Evolutionary conservation across 768 basidiomycete genomes (phyloP).

Genomic region (Hericium erinaceus): DNA sequence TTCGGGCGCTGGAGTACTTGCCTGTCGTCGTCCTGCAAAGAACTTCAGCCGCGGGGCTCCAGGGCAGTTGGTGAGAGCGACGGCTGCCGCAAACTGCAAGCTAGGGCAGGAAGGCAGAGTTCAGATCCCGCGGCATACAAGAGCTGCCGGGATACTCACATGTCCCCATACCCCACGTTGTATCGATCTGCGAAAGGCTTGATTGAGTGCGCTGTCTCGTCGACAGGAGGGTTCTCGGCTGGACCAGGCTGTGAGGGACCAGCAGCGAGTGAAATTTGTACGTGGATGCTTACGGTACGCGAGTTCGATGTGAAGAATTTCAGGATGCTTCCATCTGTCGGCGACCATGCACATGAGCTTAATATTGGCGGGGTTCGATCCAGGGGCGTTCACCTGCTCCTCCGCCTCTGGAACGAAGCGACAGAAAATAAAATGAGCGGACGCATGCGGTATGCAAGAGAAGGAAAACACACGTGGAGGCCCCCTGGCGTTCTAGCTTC

Average conservation of each 20-base stretch:
- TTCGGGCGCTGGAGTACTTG: slow-evolving; percentile 21
- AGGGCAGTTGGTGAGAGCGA: slow-evolving; percentile 29
- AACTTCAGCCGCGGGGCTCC: slow-evolving; percentile 31
- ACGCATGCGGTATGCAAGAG: not conserved
- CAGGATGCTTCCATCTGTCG: slow-evolving; percentile 16
- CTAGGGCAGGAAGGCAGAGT: slow-evolving; percentile 10
- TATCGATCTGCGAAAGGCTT: slow-evolving; percentile 8
- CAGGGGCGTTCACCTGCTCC: not conserved
- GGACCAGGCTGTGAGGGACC: not conserved
- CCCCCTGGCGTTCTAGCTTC: not conserved
- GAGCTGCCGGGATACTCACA: slow-evolving; percentile 1
- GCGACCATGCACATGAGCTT: not conserved
- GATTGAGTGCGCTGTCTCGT: not conserved
- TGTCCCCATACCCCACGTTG: slow-evolving; percentile 8
- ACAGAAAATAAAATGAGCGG: not conserved
- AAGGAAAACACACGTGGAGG: not conserved
- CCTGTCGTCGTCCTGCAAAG: slow-evolving; percentile 26
- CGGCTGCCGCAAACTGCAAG: slow-evolving; percentile 28
- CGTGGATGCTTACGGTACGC: slow-evolving; percentile 2
- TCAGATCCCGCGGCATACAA: not conserved
- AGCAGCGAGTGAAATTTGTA: not conserved
- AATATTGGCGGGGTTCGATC: not conserved
- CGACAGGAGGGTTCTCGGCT: not conserved
- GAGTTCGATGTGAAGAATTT: slow-evolving; percentile 9
- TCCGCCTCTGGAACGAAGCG: not conserved